Evolutionary conservation across 108 stramenopile genomes (phyloP).

Genomic region (Nitzschia inconspicua): DNA sequence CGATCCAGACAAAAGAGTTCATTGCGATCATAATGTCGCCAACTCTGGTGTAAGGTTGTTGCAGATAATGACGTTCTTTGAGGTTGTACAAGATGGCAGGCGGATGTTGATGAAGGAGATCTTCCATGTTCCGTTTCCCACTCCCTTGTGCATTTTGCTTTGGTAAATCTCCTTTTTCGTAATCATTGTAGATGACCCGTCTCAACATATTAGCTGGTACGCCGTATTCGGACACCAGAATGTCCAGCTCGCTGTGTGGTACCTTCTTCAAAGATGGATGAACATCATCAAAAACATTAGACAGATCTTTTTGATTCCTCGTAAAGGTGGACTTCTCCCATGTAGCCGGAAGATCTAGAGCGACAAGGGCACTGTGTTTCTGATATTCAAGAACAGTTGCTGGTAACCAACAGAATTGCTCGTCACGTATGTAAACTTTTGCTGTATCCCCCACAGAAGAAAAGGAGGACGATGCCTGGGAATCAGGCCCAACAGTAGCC

Average conservation of each 20-base stretch:
- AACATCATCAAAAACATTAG: neutral
- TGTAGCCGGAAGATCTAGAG: conserved; percentile 32
- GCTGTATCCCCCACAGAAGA: neutral
- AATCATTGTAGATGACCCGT: conserved; percentile 47
- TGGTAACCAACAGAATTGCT: conserved; percentile 67
- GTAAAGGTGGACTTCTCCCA: conserved; percentile 58
- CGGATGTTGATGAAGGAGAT: conserved; percentile 77
- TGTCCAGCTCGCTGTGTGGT: neutral
- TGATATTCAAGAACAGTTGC: conserved; percentile 46
- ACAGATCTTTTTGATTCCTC: neutral
- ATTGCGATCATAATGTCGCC: conserved; percentile 91
- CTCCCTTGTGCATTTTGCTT: conserved; percentile 39
- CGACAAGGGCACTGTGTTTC: conserved; percentile 40
- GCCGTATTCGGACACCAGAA: neutral
- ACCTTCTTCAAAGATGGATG: conserved; percentile 3
- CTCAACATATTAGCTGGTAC: neutral
- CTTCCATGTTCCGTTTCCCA: conserved; percentile 71
- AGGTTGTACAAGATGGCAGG: conserved; percentile 81
- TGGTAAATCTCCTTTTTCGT: conserved; percentile 53
- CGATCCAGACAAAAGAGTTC: conserved; percentile 82
- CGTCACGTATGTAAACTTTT: conserved; percentile 59
- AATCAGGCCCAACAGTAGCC: neutral
- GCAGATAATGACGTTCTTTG: conserved; percentile 60
- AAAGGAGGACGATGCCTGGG: neutral
- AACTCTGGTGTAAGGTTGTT: conserved; percentile 84